Conservation (phyloP, 2,329 filamentous ascomycete species). For the Nigrospora oryzae region DNA sequence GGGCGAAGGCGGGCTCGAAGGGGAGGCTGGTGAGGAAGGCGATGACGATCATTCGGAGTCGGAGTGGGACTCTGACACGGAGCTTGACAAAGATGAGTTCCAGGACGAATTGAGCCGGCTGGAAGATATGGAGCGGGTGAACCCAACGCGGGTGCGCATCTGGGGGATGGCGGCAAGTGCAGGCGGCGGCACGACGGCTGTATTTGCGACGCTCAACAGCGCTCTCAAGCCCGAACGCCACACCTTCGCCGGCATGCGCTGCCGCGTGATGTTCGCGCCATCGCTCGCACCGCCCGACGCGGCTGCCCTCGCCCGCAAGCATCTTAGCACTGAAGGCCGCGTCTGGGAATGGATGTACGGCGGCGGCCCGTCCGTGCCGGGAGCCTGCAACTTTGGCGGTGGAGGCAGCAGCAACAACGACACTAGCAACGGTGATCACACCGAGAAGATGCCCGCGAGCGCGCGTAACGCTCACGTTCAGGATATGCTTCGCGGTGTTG, state of each 20-base stretch:
- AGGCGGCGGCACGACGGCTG: slow-evolving; percentile 40
- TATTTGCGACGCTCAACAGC: slow-evolving; percentile 39
- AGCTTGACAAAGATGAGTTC: slow-evolving; percentile 8
- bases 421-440: too few relatives aligned
- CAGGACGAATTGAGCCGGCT: slow-evolving; percentile 13
- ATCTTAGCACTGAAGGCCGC: slow-evolving; percentile 43
- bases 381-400: slow-evolving; percentile 14
- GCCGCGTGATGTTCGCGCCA: slow-evolving; percentile 27
- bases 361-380: slow-evolving; percentile 34
- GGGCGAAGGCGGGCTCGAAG: slow-evolving; percentile 13
- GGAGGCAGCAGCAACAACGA: background rate
- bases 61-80: slow-evolving; percentile 12
- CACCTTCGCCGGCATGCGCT: slow-evolving; percentile 25
- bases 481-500: slow-evolving; percentile 8
- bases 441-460: too few relatives aligned
- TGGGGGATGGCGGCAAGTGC: slow-evolving; percentile 46
- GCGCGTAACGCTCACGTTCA: too few relatives aligned
- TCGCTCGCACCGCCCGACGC: slow-evolving; percentile 3
- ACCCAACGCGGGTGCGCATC: slow-evolving; percentile 40
- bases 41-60: slow-evolving; percentile 13
- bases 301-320: slow-evolving; percentile 5
- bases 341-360: slow-evolving; percentile 55
- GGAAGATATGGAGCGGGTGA: slow-evolving; percentile 30
- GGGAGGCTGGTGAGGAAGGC: slow-evolving; percentile 9
- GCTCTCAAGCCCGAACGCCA: slow-evolving; percentile 38